Evolutionary conservation across 495 filamentous ascomycete species (phyloP), one percentile per base, ranked within the genome.

Genomic region (Talaromyces borbonicus): DNA sequence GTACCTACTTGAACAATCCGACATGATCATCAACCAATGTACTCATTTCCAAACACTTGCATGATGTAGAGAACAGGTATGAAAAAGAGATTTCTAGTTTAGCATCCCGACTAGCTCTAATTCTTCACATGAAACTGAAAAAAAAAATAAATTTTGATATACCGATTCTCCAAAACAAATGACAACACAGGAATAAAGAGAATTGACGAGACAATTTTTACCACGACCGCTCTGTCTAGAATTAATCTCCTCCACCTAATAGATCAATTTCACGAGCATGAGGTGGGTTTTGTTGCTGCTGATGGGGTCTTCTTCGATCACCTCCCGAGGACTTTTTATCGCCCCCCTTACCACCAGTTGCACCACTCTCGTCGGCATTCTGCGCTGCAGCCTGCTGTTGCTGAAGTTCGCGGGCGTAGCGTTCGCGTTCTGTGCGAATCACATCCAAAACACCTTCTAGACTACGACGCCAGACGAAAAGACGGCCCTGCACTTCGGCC

Each of bases 391-490:
- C 59, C 54, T 70, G 67, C 32, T 61, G 52, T 26, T 65, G 60
- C 30, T 46, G 43, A 3, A 46, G 29, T 52, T 75, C 73, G 19
- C 68, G 60, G 15, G 66, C 50, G 52, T 74, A 73, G 39, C 82
- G 77, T 54, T 84, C 76, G 67, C 90, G 84, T 62, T 90, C 87
- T 50, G 71, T 68, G 58, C 78, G 80, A 25, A 99, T 75, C 15
- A 89, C 82, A 37, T 62, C 71, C 50, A 90, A 65, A 18, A 98
- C 88, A 35, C 75, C 74, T 54, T 75, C 74, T 50, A 97, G 64
- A 47, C 83, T 85, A 37, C 72, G 68, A 68, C 84, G 83, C 90
- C 88, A 97, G 56, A 84, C 84, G 65, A 95, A 89, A 56, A 99
- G 66, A 31, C 89, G 75, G 25, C 80, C 81, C 53, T 85, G 87